Percentiles rank a stretch among this genome's conserved stretches.
phyloP scores from a whole-genome alignment of 768 basidiomycete species.

The Xanthoconium stramineum region DNA sequence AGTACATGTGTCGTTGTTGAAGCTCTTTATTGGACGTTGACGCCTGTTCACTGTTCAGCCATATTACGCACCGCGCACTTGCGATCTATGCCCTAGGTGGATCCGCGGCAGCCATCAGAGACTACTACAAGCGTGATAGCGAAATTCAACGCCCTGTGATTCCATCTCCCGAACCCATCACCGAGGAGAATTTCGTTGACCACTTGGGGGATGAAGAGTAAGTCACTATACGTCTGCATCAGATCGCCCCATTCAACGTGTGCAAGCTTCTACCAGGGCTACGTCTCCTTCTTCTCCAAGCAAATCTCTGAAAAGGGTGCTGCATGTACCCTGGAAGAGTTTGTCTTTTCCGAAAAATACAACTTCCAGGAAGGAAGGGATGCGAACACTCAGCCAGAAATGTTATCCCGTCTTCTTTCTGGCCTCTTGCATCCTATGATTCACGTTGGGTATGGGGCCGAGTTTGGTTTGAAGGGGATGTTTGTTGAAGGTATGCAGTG shows the following conservation, averaged over 20 bases:
- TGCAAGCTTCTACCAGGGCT: conserved; percentile 26
- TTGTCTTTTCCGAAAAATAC: conserved; percentile 31
- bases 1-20: conserved; percentile 35
- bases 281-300: conserved; percentile 24
- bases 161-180: conserved; percentile 23
- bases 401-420: conserved; percentile 49
- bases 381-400: conserved; percentile 37
- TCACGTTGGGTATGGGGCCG: conserved; percentile 57
- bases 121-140: conserved; percentile 25
- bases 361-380: conserved; percentile 20
- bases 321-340: conserved; percentile 19
- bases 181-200: too few species aligned
- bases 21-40: background rate
- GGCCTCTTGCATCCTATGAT: conserved; percentile 63
- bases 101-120: conserved; percentile 19
- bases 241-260: background rate
- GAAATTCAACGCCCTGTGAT: conserved; percentile 22
- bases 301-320: conserved; percentile 19
- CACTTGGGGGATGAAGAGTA: conserved; percentile 30
- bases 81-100: conserved; percentile 29
- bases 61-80: conserved; percentile 29
- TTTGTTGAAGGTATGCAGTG: conserved; percentile 52
- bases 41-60: conserved; percentile 16
- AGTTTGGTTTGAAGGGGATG: conserved; percentile 62
- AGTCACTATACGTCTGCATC: background rate